Conservation (phyloP, 352 stramenopile species). For the Phytopythium vexans region DNA sequence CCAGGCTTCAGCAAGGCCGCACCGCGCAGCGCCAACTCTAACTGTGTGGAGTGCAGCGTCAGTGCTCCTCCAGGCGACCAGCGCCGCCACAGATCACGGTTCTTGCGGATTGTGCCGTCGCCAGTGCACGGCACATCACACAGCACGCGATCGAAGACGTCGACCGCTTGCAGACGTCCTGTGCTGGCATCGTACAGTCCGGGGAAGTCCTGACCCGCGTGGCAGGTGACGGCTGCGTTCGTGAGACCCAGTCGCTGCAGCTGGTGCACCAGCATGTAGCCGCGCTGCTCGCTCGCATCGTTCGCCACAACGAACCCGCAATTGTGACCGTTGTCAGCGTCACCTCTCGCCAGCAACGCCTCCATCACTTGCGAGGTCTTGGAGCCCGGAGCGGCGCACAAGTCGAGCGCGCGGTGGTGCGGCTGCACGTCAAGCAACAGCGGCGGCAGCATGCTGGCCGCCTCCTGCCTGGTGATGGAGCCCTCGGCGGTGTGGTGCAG, state of each 20-base stretch:
- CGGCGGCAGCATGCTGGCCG: conserved; percentile 97
- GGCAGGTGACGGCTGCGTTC: conserved; percentile 90
- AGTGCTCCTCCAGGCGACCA: conserved; percentile 88
- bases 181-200: conserved; percentile 55
- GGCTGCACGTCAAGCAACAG: conserved; percentile 93
- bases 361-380: conserved; percentile 99
- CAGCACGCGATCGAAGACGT: conserved; percentile 96
- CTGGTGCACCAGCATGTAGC: conserved; percentile 97
- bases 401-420: conserved; percentile 71
- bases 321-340: not conserved
- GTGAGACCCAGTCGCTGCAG: conserved; percentile 69
- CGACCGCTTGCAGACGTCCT: conserved; percentile 23
- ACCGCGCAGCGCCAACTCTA: conserved; percentile 90
- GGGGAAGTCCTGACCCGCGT: conserved; percentile 93
- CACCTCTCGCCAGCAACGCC: conserved; percentile 22
- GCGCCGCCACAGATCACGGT: conserved; percentile 88
- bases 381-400: conserved; percentile 94
- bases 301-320: conserved; percentile 94
- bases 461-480: conserved; percentile 95
- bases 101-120: conserved; percentile 98
- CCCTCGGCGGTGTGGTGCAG: conserved; percentile 88
- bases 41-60: conserved; percentile 91
- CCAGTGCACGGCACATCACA: conserved; percentile 98
- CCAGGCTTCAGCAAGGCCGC: conserved; percentile 87
- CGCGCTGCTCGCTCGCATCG: conserved; percentile 93